Evolutionary conservation across 345 rosid species (phyloP).

Genomic region (Barbarea vulgaris): DNA sequence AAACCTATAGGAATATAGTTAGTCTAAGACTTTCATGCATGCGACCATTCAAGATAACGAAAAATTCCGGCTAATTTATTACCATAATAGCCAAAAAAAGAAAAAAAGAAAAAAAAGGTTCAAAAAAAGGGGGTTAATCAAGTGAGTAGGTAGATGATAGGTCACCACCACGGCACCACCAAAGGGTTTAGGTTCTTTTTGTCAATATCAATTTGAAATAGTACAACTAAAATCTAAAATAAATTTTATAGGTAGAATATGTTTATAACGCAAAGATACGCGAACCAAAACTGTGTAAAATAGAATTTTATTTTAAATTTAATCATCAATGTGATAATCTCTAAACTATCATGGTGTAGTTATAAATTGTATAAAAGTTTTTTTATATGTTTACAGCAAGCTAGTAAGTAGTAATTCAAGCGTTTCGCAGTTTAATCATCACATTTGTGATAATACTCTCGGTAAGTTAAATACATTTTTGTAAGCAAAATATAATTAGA

Average conservation of each 20-base stretch:
- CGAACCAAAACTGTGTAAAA: neutral
- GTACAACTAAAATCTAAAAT: neutral
- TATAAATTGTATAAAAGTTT: neutral
- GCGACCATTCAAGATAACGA: neutral
- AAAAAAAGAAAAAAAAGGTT: no score
- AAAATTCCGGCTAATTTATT: neutral
- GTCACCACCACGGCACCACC: no score
- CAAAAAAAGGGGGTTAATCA: neutral
- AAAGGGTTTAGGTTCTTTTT: neutral
- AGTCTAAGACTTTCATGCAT: neutral
- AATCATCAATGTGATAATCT: neutral
- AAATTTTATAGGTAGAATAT: no score
- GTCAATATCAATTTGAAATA: neutral
- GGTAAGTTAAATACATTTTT: neutral
- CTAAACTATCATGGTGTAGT: neutral
- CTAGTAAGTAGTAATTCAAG: neutral
- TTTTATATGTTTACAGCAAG: neutral
- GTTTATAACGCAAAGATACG: neutral
- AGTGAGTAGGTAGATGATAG: neutral
- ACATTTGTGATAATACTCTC: neutral
- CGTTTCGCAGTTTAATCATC: neutral
- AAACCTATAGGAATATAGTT: neutral
- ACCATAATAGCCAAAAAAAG: neutral
- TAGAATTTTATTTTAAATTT: neutral
- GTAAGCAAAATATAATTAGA: neutral